A percentile compares a stretch with the other conserved stretches of the same genome.
phyloP scores from a whole-genome alignment of 176 grass and related monocot genomes.

The Rhynchospora pubera region DNA sequence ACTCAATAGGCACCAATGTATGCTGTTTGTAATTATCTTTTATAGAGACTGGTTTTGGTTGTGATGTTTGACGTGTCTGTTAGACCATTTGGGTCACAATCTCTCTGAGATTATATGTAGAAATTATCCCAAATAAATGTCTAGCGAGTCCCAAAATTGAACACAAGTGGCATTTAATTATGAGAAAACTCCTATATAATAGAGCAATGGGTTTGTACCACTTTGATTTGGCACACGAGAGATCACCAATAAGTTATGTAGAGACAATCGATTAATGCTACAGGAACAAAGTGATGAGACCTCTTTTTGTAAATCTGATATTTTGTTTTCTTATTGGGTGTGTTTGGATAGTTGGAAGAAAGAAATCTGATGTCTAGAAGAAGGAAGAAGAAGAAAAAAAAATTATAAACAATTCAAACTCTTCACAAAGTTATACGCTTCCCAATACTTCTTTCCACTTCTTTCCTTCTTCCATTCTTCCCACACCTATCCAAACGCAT shows the following conservation, averaged over 20 bases:
- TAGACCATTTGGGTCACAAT: slow-evolving; percentile 17
- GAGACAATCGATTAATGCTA: not conserved
- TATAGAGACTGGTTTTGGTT: not conserved
- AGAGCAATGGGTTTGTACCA: not conserved
- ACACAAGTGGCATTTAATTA: not conserved
- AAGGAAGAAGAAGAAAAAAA: no score
- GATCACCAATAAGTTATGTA: not conserved
- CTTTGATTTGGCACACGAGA: not conserved
- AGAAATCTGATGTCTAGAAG: no score
- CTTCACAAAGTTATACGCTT: no score
- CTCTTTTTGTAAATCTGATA: not conserved
- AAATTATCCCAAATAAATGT: not conserved
- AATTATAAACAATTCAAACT: no score
- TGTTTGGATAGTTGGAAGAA: no score
- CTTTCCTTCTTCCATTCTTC: no score
- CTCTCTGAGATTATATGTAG: not conserved
- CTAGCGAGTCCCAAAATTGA: not conserved
- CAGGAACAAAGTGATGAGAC: slow-evolving; percentile 16
- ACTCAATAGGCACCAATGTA: not conserved
- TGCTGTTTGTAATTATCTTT: not conserved
- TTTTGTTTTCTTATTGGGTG: slow-evolving; percentile 8
- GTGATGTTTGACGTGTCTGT: slow-evolving; percentile 12
- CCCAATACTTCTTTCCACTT: no score
- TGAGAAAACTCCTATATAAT: not conserved
- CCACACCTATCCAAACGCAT: no score